Conservation (phyloP, 805 yeast genomes). For the Candida dajiaensis region DNA sequence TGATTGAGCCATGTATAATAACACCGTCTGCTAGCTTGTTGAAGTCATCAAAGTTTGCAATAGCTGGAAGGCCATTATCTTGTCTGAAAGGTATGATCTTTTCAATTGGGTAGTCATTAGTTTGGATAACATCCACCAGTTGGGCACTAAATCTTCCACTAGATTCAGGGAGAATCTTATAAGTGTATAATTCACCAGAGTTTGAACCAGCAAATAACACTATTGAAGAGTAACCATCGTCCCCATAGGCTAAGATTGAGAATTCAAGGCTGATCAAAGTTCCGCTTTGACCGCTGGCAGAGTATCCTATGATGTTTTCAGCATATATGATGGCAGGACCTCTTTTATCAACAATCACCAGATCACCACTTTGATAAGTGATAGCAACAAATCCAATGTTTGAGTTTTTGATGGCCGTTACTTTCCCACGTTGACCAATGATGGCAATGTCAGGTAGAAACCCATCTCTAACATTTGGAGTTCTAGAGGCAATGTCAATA, state of each 20-base stretch:
- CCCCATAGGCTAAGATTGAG: conserved; percentile 61
- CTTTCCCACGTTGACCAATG: conserved; percentile 39
- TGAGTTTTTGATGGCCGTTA: conserved; percentile 61
- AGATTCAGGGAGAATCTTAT: conserved; percentile 56
- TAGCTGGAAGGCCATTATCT: conserved; percentile 55
- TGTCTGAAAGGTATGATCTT: conserved; percentile 54
- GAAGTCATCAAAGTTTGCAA: conserved; percentile 55
- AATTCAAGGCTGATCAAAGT: conserved; percentile 62
- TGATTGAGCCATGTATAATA: conserved; percentile 53
- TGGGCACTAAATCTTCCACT: conserved; percentile 57
- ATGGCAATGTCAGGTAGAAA: conserved; percentile 51
- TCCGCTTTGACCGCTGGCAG: conserved; percentile 21
- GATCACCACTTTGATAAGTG: conserved; percentile 70
- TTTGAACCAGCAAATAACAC: conserved; percentile 72
- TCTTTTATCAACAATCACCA: conserved; percentile 72
- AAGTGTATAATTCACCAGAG: conserved; percentile 62
- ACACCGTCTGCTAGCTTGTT: conserved; percentile 56
- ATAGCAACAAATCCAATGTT: conserved; percentile 80
- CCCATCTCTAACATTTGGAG: conserved; percentile 51
- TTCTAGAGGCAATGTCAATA: conserved; percentile 48
- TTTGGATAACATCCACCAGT: conserved; percentile 40
- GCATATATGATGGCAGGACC: conserved; percentile 65
- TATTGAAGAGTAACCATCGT: conserved; percentile 68
- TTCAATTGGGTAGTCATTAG: conserved; percentile 47
- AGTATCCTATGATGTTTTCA: conserved; percentile 25